Conservation (phyloP, 257 asterid species). For the Solanum habrochaites region DNA sequence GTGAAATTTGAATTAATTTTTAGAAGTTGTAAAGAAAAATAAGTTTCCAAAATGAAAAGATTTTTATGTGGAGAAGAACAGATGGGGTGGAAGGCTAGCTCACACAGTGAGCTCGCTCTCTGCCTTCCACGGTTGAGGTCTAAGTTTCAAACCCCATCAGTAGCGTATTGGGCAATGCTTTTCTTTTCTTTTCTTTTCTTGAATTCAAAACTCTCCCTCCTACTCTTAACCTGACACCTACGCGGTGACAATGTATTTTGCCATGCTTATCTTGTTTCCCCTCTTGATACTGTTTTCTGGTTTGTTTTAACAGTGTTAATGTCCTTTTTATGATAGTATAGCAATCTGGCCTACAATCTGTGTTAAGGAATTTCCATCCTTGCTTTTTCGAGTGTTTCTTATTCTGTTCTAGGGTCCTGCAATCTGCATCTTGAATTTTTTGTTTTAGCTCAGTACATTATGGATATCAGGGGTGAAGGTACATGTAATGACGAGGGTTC, state of each 20-base stretch:
- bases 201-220: not conserved
- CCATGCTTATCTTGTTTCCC: constrained; percentile 11
- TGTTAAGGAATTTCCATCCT: not conserved
- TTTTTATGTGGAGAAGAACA: not conserved
- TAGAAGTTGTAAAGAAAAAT: not conserved
- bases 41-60: not conserved
- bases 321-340: not conserved
- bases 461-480: not conserved
- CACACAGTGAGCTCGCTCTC: not conserved
- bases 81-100: not conserved
- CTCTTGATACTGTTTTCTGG: not conserved
- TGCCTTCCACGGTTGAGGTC: not conserved
- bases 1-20: not conserved
- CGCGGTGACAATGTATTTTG: not conserved
- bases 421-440: not conserved
- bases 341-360: not conserved
- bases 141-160: not conserved
- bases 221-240: not conserved
- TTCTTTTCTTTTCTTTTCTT: not conserved
- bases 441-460: not conserved
- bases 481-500: not conserved
- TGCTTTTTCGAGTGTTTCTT: not conserved
- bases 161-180: not conserved
- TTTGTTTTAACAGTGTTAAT: not conserved
- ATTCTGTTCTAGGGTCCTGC: not conserved